A percentile compares a stretch with the other conserved stretches of the same genome.
These are phyloP conservation scores for Spathaspora boniae DNA, from an alignment of 805 yeast genomes.

Conservation along the genomic window DNA sequence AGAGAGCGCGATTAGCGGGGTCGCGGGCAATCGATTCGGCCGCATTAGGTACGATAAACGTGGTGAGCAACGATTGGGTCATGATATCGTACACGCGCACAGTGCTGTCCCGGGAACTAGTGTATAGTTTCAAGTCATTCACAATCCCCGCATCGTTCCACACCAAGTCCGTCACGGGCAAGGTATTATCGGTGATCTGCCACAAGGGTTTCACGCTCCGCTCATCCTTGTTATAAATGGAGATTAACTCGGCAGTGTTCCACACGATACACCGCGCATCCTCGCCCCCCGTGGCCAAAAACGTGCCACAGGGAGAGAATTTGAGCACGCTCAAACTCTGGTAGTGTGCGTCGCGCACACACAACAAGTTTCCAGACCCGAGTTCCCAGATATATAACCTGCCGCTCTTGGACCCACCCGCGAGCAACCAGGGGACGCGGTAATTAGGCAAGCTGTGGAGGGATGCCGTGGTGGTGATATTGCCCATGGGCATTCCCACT, in stretches of 20 bases:
- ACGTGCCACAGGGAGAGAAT: constrained; percentile 59
- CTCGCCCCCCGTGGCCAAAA: constrained; percentile 68
- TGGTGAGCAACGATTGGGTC: constrained; percentile 49
- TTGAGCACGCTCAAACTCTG: constrained; percentile 63
- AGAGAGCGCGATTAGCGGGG: constrained; percentile 74
- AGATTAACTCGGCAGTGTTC: constrained; percentile 60
- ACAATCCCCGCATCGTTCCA: constrained; percentile 48
- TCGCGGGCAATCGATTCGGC: constrained; percentile 62
- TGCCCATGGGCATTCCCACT: constrained; percentile 28
- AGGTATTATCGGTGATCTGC: constrained; percentile 58
- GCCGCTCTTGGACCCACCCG: constrained; percentile 75
- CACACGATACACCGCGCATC: constrained; percentile 81
- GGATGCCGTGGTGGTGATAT: constrained; percentile 13
- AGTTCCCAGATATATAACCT: constrained; percentile 83
- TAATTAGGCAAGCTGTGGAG: constrained; percentile 33
- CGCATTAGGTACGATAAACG: constrained; percentile 64
- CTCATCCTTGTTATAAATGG: constrained; percentile 21
- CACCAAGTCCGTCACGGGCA: constrained; percentile 49
- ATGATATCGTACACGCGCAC: constrained; percentile 64
- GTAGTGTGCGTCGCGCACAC: constrained; percentile 79
- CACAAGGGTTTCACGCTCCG: constrained; percentile 52
- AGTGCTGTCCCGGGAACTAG: constrained; percentile 73
- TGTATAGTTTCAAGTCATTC: constrained; percentile 60
- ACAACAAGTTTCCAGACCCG: constrained; percentile 66
- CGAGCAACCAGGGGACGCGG: constrained; percentile 60